Evolutionary conservation across 805 yeast species (phyloP).

Genomic region (Lipomyces anomalus): DNA sequence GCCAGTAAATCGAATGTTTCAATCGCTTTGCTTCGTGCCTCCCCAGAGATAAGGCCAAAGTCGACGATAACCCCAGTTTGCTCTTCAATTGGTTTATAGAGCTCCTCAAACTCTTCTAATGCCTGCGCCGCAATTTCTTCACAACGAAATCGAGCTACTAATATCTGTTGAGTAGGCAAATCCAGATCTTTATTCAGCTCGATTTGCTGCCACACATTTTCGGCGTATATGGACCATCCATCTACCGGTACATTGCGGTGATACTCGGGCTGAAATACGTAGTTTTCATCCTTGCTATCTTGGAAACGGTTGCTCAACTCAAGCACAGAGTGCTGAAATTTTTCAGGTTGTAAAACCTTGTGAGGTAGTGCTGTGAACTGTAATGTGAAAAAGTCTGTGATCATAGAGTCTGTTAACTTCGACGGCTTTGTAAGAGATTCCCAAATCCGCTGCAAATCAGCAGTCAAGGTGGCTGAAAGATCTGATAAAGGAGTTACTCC

Average conservation of each 20-base stretch:
- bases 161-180: slow-evolving; percentile 90
- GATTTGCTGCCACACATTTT: slow-evolving; percentile 89
- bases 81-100: slow-evolving; percentile 33
- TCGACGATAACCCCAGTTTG: slow-evolving; percentile 28
- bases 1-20: slow-evolving; percentile 63
- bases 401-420: slow-evolving; percentile 47
- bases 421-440: slow-evolving; percentile 65
- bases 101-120: slow-evolving; percentile 40
- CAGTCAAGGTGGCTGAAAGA: slow-evolving; percentile 59
- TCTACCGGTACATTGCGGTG: slow-evolving; percentile 87
- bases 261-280: slow-evolving; percentile 60
- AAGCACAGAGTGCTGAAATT: slow-evolving; percentile 57
- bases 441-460: slow-evolving; percentile 79
- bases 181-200: slow-evolving; percentile 90
- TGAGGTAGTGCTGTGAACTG: slow-evolving; percentile 79
- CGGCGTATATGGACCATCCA: slow-evolving; percentile 92
- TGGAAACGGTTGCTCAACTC: slow-evolving; percentile 58
- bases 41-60: slow-evolving; percentile 42
- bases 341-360: slow-evolving; percentile 71
- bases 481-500: slow-evolving; percentile 79
- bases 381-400: slow-evolving; percentile 78
- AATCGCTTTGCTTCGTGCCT: slow-evolving; percentile 45
- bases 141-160: slow-evolving; percentile 91
- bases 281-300: slow-evolving; percentile 26
- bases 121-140: slow-evolving; percentile 71